Evolutionary conservation across 1,139 yeast species (phyloP), one percentile per base, ranked within the genome.

Genomic region (Candida dubliniensis): DNA sequence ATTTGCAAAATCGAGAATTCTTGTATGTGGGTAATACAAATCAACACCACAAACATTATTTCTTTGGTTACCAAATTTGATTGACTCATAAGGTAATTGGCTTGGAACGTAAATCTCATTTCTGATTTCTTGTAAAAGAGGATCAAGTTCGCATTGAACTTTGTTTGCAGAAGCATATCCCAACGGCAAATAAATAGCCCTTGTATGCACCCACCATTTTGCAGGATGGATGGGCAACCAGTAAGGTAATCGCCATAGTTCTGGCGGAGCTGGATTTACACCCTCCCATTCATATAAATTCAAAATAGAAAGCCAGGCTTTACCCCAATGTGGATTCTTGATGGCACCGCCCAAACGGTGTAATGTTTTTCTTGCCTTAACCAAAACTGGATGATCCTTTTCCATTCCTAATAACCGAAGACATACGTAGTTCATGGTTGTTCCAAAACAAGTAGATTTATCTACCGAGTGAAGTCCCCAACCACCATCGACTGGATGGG

Each of bases 401-500:
- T 78, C 66, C 56, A 95, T 59, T 0, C 99, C 99, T 45, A 93
- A 56, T 8, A 95, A 65, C 48, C 99, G 74, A 47, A 93, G 71
- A 27, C 74, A 69, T 7, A 93, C 84, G 62, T 95, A 95, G 64
- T 90, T 90, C 58, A 93, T 79, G 1, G 90, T 75, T 1, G 99
- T 95, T 4, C 99, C 99, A 62, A 90, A 91, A 53, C 95, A 95
- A 0, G 99, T 95, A 7, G 95, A 84, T 61, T 91, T 93, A 59
- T 93, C 99, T 40, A 81, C 83, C 2, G 90, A 80, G 60, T 93
- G 98, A 41, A 95, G 74, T 0, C 98, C 99, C 99, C 99, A 95
- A 1, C 99, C 99, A n/a, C 99, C 99, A 64, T 95, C 99, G 0
- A 90, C 96, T 0, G 97, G 98, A 60, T 93, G 96, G 0, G 98